Base-by-base conservation (phyloP, 768 basidiomycete genomes). In the Termitomyces titanicus region DNA sequence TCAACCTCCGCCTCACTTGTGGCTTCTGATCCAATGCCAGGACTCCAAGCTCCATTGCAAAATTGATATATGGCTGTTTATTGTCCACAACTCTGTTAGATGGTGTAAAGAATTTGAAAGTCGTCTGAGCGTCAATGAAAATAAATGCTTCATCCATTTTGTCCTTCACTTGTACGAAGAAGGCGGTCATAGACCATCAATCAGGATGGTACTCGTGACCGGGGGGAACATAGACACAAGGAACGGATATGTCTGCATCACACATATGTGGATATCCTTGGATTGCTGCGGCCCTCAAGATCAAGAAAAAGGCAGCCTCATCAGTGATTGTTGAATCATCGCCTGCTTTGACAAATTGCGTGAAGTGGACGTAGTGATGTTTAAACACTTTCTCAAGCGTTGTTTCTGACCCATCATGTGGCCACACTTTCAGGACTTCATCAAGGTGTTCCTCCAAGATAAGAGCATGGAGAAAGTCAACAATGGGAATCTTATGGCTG, bases 81-180 rank as follows among this genome's bases (percentile, higher is more conserved):
- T 46, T 38, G 24, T 9, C 15, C 15, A 3, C 18, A 13, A 3
- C 3, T 2, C 3, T 20, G 12, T 45, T 17, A 10, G 27, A n/a
- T n/a, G 17, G 3, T 13, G 39, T n/a, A 29, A 53, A 53, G 42
- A 53, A 53, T 1, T 17, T 17, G 13, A 53, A 44, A 11, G 10
- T 37, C 17, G 37, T 35, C 34, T 53, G 27, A 12, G 37, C 29
- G 22, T 53, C 52, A 33, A 53, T 53, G 31, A 35, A 5, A 24
- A 53, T 27, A 3, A 25, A 17, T 17, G 45, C 27, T 24, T 34
- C 25, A 13, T 22, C 18, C 3, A 35, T 17, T 6, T 34, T 31
- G 15, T 53, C 45, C 15, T 53, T 53, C 9, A 53, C 35, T 29
- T 53, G 52, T 3, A 45, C 34, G 52, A 53, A 53, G 24, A 53